These are phyloP conservation scores for Podospora pseudopauciseta DNA, from an alignment of 495 filamentous ascomycete genomes.

Conservation along the genomic window DNA sequence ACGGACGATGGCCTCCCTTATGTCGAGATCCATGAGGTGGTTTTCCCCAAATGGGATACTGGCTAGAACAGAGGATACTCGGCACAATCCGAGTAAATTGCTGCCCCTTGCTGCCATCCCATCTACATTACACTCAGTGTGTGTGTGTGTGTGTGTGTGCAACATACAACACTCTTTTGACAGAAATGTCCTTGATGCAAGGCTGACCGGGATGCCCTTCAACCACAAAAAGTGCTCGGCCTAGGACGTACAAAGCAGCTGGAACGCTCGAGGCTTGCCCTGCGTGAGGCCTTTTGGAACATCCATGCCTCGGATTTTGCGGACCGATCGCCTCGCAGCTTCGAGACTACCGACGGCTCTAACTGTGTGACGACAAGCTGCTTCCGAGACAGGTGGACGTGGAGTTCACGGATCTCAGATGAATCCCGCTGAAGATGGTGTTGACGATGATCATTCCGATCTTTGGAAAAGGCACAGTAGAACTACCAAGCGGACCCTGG, in stretches of 20 bases:
- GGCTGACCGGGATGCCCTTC: slow-evolving; percentile 4
- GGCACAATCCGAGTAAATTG: slow-evolving; percentile 4
- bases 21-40: neutral
- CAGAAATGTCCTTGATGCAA: slow-evolving; percentile 5
- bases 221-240: neutral
- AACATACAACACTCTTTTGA: neutral
- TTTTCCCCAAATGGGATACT: neutral
- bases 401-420: neutral
- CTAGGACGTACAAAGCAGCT: neutral
- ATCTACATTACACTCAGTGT: neutral
- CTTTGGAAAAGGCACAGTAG: slow-evolving; percentile 5
- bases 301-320: neutral
- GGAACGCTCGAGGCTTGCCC: neutral
- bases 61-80: neutral
- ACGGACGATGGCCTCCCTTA: neutral
- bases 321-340: neutral
- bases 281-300: neutral
- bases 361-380: neutral
- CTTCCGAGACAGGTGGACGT: neutral
- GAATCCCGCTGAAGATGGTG: slow-evolving; percentile 5
- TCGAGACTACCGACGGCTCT: neutral
- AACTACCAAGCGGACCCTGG: neutral
- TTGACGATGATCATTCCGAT: slow-evolving; percentile 4
- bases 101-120: neutral
- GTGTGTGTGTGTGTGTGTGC: slow-evolving; percentile 1